Evolutionary conservation across 2,329 filamentous ascomycete species (phyloP).

Genomic region (Aureobasidium sp.): DNA sequence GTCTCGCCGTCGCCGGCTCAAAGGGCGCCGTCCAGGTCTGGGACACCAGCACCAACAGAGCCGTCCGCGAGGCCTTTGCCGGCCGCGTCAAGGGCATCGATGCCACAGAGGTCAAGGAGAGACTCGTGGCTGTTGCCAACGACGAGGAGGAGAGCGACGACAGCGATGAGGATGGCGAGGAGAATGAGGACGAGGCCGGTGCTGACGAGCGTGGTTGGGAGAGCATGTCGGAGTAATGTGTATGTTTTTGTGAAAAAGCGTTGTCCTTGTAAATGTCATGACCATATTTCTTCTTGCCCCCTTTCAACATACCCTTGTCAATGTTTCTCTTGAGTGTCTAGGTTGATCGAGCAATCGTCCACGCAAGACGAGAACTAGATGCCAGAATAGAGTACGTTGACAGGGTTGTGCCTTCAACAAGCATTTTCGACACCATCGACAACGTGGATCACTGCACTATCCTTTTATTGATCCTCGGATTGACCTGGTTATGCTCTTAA

Average conservation of each 20-base stretch:
- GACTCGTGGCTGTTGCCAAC: conserved; percentile 60
- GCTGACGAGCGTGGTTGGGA: conserved; percentile 26
- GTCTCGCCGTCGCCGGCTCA: conserved; percentile 86
- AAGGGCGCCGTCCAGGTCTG: conserved; percentile 88
- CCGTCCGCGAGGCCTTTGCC: conserved; percentile 77
- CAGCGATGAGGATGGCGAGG: conserved; percentile 51
- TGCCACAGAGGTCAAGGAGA: conserved; percentile 56
- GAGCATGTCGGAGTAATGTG: conserved; percentile 26
- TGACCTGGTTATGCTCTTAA: background rate
- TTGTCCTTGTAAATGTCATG: background rate
- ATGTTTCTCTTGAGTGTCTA: no score
- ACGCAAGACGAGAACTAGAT: background rate
- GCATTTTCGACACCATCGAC: background rate
- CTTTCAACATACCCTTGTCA: background rate
- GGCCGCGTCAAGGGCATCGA: conserved; percentile 43
- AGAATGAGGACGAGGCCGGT: conserved; percentile 41
- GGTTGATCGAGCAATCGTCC: no score
- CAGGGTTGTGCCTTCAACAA: background rate
- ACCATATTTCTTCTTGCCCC: background rate
- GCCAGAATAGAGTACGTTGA: background rate
- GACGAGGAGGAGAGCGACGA: conserved; percentile 57
- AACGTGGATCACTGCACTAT: background rate
- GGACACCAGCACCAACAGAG: conserved; percentile 90
- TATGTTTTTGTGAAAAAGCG: background rate
- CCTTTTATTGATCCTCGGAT: background rate